Percentiles rank a stretch among this genome's conserved stretches.
These are phyloP conservation scores for Debaryomyces subglobosus DNA, from an alignment of 1,139 yeast species.

Conservation along the genomic window DNA sequence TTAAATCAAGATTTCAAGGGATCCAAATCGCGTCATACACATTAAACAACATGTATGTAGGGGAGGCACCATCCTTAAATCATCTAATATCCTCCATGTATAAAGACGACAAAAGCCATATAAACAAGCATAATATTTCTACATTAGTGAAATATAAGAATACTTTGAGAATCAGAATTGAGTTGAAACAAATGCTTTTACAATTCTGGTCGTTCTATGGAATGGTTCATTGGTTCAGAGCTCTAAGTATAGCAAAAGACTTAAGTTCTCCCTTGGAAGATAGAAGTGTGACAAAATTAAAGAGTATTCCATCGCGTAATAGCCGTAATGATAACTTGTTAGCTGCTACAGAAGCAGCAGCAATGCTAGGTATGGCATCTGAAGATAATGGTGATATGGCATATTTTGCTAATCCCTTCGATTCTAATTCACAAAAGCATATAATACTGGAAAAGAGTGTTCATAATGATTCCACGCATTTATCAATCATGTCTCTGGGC, in stretches of 20 bases:
- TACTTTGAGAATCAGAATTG: constrained; percentile 42
- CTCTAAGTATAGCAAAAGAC: constrained; percentile 38
- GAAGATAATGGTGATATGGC: constrained; percentile 4
- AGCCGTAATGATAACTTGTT: constrained; percentile 30
- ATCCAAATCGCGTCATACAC: constrained; percentile 32
- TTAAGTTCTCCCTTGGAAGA: constrained; percentile 38
- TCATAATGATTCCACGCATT: neutral
- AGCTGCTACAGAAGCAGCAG: constrained; percentile 32
- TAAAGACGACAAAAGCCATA: constrained; percentile 26
- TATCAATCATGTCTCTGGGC: neutral
- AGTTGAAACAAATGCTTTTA: constrained; percentile 42
- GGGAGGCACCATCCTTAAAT: constrained; percentile 42
- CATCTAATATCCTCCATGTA: constrained; percentile 32
- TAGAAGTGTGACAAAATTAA: constrained; percentile 30
- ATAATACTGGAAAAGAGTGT: neutral
- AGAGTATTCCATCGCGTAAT: constrained; percentile 35
- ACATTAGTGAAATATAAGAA: constrained; percentile 41
- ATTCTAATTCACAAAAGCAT: constrained; percentile 1
- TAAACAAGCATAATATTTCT: constrained; percentile 20
- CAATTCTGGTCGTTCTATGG: constrained; percentile 49
- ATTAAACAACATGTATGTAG: constrained; percentile 34
- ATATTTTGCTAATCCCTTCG: constrained; percentile 1
- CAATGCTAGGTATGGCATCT: constrained; percentile 17
- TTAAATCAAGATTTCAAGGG: constrained; percentile 28
- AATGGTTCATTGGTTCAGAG: constrained; percentile 45